phyloP scores from a whole-genome alignment of 73 alveolate genomes.

The Symbiodinium natans region DNA sequence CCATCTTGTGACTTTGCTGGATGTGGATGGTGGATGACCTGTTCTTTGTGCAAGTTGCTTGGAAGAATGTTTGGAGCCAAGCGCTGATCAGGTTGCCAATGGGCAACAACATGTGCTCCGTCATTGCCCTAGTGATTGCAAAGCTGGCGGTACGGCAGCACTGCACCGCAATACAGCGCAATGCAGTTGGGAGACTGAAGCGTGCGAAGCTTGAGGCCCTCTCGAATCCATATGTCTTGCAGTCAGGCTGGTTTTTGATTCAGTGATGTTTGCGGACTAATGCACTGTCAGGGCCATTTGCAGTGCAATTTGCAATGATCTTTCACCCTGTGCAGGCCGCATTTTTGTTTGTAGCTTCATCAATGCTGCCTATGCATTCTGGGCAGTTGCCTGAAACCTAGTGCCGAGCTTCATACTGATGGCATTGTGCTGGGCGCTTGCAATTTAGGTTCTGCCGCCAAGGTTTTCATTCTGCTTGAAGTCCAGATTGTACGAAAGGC shows the following conservation, averaged over 20 bases:
- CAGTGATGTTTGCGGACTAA: background rate
- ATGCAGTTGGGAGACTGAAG: too few species aligned
- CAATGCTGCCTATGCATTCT: conserved; percentile 83
- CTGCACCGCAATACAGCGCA: too few species aligned
- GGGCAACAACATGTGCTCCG: conserved; percentile 87
- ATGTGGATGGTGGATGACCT: background rate
- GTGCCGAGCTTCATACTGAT: background rate
- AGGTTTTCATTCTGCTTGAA: conserved; percentile 58
- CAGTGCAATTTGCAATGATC: background rate
- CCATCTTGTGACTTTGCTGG: background rate
- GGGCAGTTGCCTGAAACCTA: conserved; percentile 39
- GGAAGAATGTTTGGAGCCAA: background rate
- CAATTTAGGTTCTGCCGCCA: background rate
- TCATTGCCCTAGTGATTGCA: background rate
- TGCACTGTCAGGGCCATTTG: background rate
- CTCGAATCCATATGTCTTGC: conserved; percentile 54
- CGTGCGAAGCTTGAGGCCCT: background rate
- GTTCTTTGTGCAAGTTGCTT: background rate
- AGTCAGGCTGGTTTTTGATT: background rate
- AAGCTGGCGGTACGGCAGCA: too few species aligned
- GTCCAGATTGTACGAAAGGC: conserved; percentile 80
- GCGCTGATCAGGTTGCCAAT: conserved; percentile 26
- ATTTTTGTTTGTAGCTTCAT: conserved; percentile 79
- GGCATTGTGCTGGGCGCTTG: background rate
- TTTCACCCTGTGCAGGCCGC: background rate